These are phyloP conservation scores for Anethum foeniculum DNA, from an alignment of 140 eudicot genomes.

Conservation along the genomic window DNA sequence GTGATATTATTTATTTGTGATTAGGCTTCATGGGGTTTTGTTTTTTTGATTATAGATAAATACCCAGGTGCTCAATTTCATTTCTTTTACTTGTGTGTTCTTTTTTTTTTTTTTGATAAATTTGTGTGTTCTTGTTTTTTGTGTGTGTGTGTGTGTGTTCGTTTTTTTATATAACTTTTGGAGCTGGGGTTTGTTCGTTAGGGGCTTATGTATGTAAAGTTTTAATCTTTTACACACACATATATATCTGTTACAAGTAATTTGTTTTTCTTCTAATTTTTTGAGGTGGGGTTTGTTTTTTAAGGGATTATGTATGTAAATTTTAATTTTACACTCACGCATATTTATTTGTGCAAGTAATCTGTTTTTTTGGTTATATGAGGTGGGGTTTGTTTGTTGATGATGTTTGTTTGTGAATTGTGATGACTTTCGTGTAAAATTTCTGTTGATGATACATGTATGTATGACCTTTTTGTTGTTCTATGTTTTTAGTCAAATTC, in stretches of 20 bases:
- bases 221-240: not conserved
- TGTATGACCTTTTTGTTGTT: not conserved
- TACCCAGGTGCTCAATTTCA: conserved; percentile 4
- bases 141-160: not conserved
- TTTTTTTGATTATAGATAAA: not conserved
- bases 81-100: not conserved
- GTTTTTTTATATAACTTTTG: not conserved
- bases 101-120: too few species aligned
- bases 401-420: not conserved
- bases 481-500: not conserved
- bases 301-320: not conserved
- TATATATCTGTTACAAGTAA: not conserved
- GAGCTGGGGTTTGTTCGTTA: not conserved
- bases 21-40: not conserved
- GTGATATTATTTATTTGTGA: not conserved
- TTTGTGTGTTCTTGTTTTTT: too few species aligned
- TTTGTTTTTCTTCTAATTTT: not conserved
- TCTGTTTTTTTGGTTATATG: not conserved
- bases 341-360: not conserved
- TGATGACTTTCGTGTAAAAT: not conserved
- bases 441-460: not conserved
- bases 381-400: not conserved
- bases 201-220: not conserved
- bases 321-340: not conserved
- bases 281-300: not conserved